phyloP scores from a whole-genome alignment of 768 basidiomycete species.

The Leccinum barrowsii region DNA sequence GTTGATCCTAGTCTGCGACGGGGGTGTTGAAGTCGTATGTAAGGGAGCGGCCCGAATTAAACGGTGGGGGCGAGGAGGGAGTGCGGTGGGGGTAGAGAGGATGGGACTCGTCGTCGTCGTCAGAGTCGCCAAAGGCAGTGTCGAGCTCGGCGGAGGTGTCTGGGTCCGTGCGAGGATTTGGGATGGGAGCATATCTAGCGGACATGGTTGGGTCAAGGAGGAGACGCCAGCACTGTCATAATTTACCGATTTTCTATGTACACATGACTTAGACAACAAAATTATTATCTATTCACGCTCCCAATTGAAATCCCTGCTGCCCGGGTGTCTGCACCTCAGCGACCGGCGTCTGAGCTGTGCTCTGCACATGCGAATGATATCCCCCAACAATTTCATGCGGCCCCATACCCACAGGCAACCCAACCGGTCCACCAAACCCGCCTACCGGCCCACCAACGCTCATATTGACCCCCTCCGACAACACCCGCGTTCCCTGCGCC shows the following conservation, averaged over 20 bases:
- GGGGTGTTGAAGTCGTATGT: slow-evolving; percentile 78
- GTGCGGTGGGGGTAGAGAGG: slow-evolving; percentile 45
- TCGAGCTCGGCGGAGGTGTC: slow-evolving; percentile 66
- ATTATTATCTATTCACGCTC: not conserved
- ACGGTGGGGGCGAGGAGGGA: slow-evolving; percentile 16
- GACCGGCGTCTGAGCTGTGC: slow-evolving; percentile 6
- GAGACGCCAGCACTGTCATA: not conserved
- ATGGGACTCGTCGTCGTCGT: slow-evolving; percentile 57
- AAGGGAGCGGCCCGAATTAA: slow-evolving; percentile 27
- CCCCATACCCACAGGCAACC: slow-evolving; percentile 20
- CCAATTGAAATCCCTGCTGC: slow-evolving; percentile 26
- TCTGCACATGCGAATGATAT: slow-evolving; percentile 10
- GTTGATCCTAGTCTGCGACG: slow-evolving; percentile 63
- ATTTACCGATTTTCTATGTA: slow-evolving; percentile 9
- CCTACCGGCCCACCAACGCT: slow-evolving; percentile 30
- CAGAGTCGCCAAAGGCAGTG: slow-evolving; percentile 81
- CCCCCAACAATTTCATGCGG: slow-evolving; percentile 19
- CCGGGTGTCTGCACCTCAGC: slow-evolving; percentile 16
- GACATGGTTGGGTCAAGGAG: slow-evolving; percentile 34
- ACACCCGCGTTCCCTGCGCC: slow-evolving; percentile 7
- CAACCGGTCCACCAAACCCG: slow-evolving; percentile 28
- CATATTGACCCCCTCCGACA: slow-evolving; percentile 6
- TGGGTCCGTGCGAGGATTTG: slow-evolving; percentile 50
- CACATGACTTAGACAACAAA: not conserved
- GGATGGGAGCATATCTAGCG: slow-evolving; percentile 66